Conservation (phyloP, 2,329 filamentous ascomycete genomes). For the Ilyonectria mors-panacis region DNA sequence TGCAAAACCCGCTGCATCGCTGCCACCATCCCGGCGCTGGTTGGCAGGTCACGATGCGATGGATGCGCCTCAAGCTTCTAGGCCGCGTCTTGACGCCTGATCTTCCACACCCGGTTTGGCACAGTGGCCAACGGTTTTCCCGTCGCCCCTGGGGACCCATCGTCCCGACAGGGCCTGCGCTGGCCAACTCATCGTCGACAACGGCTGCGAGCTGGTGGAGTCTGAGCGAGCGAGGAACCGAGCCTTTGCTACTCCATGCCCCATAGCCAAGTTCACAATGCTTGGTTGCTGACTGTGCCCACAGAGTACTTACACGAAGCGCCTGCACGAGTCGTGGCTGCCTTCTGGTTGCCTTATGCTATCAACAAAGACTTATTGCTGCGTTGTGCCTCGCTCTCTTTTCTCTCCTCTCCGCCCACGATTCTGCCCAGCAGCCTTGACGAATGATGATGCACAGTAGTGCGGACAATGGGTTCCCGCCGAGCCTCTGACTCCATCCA, state of each 20-base stretch:
- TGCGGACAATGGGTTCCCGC: slow-evolving; percentile 6
- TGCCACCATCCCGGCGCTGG: slow-evolving; percentile 30
- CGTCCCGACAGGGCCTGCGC: not conserved
- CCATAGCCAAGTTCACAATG: not conserved
- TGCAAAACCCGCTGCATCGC: slow-evolving; percentile 14
- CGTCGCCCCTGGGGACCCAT: not conserved
- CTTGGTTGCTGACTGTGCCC: slow-evolving; percentile 8
- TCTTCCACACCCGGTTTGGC: slow-evolving; percentile 27
- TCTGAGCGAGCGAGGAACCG: not conserved
- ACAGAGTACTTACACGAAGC: slow-evolving; percentile 14
- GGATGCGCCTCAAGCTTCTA: slow-evolving; percentile 11
- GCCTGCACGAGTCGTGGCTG: slow-evolving; percentile 10
- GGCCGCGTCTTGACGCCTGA: slow-evolving; percentile 31
- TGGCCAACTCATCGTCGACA: slow-evolving; percentile 17
- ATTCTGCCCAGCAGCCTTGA: slow-evolving; percentile 8
- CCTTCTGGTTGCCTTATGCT: slow-evolving; percentile 18
- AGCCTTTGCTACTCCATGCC: not conserved
- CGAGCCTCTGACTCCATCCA: slow-evolving; percentile 2
- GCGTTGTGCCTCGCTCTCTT: not conserved
- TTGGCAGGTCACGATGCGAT: slow-evolving; percentile 26
- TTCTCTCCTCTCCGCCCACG: slow-evolving; percentile 2
- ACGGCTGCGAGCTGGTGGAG: slow-evolving; percentile 18
- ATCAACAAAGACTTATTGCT: not conserved
- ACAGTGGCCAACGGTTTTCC: not conserved
- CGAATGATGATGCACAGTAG: slow-evolving; percentile 16